Evolutionary conservation across 495 filamentous ascomycete species (phyloP).

Genomic region (Penicillium macrosclerotiorum): DNA sequence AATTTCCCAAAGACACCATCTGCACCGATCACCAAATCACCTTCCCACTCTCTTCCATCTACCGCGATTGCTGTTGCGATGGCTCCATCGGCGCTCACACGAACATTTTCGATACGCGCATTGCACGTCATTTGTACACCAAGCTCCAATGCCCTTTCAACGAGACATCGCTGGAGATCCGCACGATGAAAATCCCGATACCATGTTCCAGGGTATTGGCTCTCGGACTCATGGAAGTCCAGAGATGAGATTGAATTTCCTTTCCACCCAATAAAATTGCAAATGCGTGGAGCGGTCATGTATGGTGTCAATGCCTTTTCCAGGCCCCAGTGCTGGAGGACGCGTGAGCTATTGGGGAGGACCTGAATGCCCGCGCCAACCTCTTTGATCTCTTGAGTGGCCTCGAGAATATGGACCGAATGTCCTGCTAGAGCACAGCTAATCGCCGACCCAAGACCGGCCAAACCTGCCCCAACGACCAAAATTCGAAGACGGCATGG

Average conservation of each 20-base stretch:
- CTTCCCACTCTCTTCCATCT: conserved; percentile 37
- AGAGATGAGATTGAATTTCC: conserved; percentile 51
- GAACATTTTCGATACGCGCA: conserved; percentile 40
- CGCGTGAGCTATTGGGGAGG: conserved; percentile 53
- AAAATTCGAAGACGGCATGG: conserved; percentile 31
- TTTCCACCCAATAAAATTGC: conserved; percentile 53
- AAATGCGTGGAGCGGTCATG: conserved; percentile 51
- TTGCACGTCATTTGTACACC: conserved; percentile 47
- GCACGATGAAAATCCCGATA: conserved; percentile 62
- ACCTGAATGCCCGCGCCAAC: conserved; percentile 53
- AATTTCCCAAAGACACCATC: conserved; percentile 54
- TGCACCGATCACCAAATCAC: conserved; percentile 56
- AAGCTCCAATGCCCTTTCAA: conserved; percentile 50
- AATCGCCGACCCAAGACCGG: conserved; percentile 62
- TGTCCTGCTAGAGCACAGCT: conserved; percentile 59
- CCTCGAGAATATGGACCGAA: conserved; percentile 58
- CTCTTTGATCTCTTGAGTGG: conserved; percentile 55
- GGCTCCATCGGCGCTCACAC: conserved; percentile 22
- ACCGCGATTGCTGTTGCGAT: conserved; percentile 25
- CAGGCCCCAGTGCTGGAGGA: conserved; percentile 55
- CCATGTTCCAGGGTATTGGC: conserved; percentile 47
- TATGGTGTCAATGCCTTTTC: conserved; percentile 44
- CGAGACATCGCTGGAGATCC: conserved; percentile 51
- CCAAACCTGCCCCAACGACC: conserved; percentile 64
- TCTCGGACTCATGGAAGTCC: conserved; percentile 45